Base-by-base conservation (phyloP, 768 basidiomycete genomes). In the Phaffia tasmanica region DNA sequence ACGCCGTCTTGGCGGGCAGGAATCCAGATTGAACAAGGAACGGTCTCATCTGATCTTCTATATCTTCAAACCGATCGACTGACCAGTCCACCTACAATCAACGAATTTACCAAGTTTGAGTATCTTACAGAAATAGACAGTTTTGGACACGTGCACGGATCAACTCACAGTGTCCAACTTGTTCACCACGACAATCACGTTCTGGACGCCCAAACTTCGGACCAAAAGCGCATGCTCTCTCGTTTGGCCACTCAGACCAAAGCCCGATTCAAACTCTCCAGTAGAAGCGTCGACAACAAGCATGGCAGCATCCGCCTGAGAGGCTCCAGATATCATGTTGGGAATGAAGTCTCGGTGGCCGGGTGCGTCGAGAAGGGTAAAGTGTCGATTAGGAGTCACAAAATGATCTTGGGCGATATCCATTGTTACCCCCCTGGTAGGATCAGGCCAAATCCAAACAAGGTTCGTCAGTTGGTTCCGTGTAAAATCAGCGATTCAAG, bases 251-350 rank as follows among this genome's bases (percentile, higher is more conserved):
- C 91, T 91, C 21, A 86, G 81, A 47, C 89, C 87, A 72, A 98
- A 99, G 2, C 94, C 94, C 27, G 89, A 86, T 76, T 99, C 95
- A 71, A 99, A 99, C 73, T 93, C 92, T 23, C 94, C 94, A 1
- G 81, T 84, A 6, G 86, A 81, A 1, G 92, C 85, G 75, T 95
- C 95, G 30, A 99, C 85, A 3, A 98, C 93, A 25, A 98, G 83
- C 9, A 98, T 77, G 0, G 95, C 91, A 57, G 89, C 89, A 71
- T 98, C 95, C 0, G 94, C 95, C 76, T 97, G 95, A 1, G 93
- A 85, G 8, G 95, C 94, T 0, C 95, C 95, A 0, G 93, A 97
- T 62, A 99, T 99, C 94, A 98, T 98, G 74, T 98, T 98, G 1
- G 95, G 95, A 70, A 99, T 87, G 72, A 98, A 98, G 73, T 99